Percentiles rank a stretch among this genome's conserved stretches.
phyloP scores from a whole-genome alignment of 306 rosid genomes.

The Biancaea sappan region DNA sequence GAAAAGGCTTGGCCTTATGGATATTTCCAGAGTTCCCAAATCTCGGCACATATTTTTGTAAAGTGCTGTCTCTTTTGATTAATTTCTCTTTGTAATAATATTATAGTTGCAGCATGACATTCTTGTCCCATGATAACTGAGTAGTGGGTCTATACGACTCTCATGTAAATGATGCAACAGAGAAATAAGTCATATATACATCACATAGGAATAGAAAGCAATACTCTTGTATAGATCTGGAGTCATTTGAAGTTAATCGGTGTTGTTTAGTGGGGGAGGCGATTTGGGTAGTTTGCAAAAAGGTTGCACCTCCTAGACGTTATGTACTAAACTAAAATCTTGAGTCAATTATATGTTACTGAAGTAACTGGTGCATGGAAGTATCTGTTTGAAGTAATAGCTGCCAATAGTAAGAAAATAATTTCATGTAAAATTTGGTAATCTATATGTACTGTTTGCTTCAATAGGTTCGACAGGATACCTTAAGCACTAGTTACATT shows the following conservation, averaged over 20 bases:
- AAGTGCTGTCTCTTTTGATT: constrained; percentile 25
- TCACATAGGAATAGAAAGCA: constrained; percentile 6
- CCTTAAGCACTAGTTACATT: too few species aligned
- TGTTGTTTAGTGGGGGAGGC: not conserved
- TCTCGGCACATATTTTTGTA: constrained; percentile 38
- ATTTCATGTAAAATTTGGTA: not conserved
- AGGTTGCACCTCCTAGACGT: not conserved
- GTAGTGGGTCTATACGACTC: not conserved
- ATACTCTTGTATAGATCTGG: constrained; percentile 16
- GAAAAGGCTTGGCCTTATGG: constrained; percentile 68
- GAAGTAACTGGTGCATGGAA: too few species aligned
- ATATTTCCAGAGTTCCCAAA: constrained; percentile 47
- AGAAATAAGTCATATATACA: constrained; percentile 34
- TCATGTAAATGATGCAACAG: not conserved
- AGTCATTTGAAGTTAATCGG: not conserved
- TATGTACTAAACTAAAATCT: not conserved
- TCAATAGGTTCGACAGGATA: not conserved
- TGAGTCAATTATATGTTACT: not conserved
- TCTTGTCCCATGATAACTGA: constrained; percentile 22
- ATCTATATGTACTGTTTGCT: not conserved
- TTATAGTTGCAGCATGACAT: constrained; percentile 28
- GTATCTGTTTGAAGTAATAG: too few species aligned
- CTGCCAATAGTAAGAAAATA: too few species aligned
- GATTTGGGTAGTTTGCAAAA: not conserved
- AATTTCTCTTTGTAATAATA: constrained; percentile 19